phyloP scores from a whole-genome alignment of 2,329 filamentous ascomycete species.

The Sclerotinia minor region DNA sequence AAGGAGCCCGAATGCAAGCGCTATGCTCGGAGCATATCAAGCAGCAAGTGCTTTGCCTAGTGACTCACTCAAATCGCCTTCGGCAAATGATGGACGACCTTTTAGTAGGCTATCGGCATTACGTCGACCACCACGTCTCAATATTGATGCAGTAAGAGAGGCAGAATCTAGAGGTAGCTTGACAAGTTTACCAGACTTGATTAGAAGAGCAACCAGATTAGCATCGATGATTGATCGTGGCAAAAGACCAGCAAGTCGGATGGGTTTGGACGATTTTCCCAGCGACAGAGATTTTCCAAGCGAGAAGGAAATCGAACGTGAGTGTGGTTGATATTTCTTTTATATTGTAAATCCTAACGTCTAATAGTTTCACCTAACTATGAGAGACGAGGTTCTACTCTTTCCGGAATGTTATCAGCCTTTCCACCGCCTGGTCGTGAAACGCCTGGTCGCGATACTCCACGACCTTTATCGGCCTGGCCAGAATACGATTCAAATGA shows the following conservation, averaged over 20 bases:
- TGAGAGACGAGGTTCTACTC: constrained; percentile 38
- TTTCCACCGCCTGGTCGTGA: constrained; percentile 62
- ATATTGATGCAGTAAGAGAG: constrained; percentile 78
- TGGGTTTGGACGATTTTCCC: constrained; percentile 54
- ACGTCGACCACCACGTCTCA: constrained; percentile 68
- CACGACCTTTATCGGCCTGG: constrained; percentile 43
- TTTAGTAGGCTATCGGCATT: constrained; percentile 55
- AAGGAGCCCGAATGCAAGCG: constrained; percentile 44
- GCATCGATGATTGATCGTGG: constrained; percentile 88
- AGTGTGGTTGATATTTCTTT: constrained; percentile 5
- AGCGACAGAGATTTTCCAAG: constrained; percentile 39
- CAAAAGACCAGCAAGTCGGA: constrained; percentile 60
- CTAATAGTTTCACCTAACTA: constrained; percentile 9
- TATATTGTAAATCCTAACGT: constrained; percentile 1
- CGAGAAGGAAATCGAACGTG: constrained; percentile 36
- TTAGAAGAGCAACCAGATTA: constrained; percentile 80
- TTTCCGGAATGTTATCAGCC: constrained; percentile 64
- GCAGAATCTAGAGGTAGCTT: constrained; percentile 84
- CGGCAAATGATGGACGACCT: constrained; percentile 10
- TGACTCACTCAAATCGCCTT: background rate
- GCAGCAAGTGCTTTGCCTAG: constrained; percentile 43
- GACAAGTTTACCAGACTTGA: constrained; percentile 89
- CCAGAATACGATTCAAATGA: constrained; percentile 39
- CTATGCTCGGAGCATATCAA: constrained; percentile 53
- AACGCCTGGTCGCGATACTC: constrained; percentile 44